Base-by-base conservation (phyloP, 2,329 filamentous ascomycete genomes). In the Coniochaeta sp. region DNA sequence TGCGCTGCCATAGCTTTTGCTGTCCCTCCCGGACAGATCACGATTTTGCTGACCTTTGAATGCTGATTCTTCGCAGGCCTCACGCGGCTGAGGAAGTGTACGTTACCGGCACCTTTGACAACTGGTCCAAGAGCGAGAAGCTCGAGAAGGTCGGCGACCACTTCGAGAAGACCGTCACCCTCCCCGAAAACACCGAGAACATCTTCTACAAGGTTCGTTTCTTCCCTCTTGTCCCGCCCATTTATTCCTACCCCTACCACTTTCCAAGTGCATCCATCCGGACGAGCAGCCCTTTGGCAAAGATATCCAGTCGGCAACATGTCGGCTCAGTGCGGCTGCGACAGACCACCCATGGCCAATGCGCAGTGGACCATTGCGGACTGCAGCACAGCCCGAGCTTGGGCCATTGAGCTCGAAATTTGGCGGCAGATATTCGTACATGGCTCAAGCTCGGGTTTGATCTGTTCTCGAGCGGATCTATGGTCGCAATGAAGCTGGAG, bases 41-140 rank as follows among this genome's bases (percentile, higher is more conserved):
- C 35, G 6, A 10, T 40, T 55, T 53, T 53, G 50, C 53, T 49
- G 55, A 22, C 55, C 53, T 63, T n/a, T n/a, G n/a, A n/a, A n/a
- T n/a, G n/a, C n/a, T n/a, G n/a, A n/a, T n/a, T n/a, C n/a, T n/a
- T 55, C 56, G 60, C 71, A 96, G 92, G 92, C 83, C 86, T 66
- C 85, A 94, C 68, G 76, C 83, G 61, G 91, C 88, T 66, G 79
- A 85, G 60, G 87, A 95, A 67, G 92, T 97, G 68, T 92, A 87
- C 71, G 94, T 97, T 61, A 97, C 92, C 35, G 94, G 94, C 67
- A 92, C 89, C 57, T 97, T 97, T 67, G 92, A 97, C 72, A 81
- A 89, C 73, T 99, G 94, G 94, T 79, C 81, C 60, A 92, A 94
- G 77, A 90, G 83, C 52, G 82, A 92, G 68, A 82, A 87, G 74